Evolutionary conservation across 805 yeast genomes (phyloP).

Genomic region (Yarrowia bubula): DNA sequence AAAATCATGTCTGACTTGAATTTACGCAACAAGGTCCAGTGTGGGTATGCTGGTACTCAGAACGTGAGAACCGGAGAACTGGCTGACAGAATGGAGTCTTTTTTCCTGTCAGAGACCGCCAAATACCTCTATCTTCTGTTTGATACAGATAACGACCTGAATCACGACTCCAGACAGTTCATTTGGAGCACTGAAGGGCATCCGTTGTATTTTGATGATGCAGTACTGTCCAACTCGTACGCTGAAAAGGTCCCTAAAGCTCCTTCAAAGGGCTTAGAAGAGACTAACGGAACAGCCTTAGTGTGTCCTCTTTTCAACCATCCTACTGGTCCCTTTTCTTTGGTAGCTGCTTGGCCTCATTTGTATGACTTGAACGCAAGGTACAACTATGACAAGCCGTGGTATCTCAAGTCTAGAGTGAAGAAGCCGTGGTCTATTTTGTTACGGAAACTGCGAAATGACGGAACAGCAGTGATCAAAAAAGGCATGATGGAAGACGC

Average conservation of each 20-base stretch:
- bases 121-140: constrained; percentile 79
- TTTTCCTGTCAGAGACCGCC: constrained; percentile 81
- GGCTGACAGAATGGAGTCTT: constrained; percentile 88
- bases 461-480: constrained; percentile 5
- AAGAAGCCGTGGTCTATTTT: not conserved
- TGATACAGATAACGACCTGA: constrained; percentile 44
- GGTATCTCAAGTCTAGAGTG: not conserved
- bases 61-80: constrained; percentile 60
- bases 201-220: constrained; percentile 65
- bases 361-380: constrained; percentile 13
- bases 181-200: constrained; percentile 85
- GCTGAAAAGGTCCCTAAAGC: not conserved
- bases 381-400: constrained; percentile 18
- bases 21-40: constrained; percentile 51
- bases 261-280: not conserved
- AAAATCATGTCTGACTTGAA: constrained; percentile 57
- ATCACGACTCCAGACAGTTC: constrained; percentile 41
- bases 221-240: constrained; percentile 31
- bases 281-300: not conserved
- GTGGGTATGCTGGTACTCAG: constrained; percentile 80
- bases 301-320: constrained; percentile 1
- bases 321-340: not conserved
- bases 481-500: constrained; percentile 11
- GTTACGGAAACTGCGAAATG: not conserved
- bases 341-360: constrained; percentile 26